A percentile compares a stretch with the other conserved stretches of the same genome.
These are phyloP conservation scores for Rostrohypoxylon terebratum DNA, from an alignment of 495 filamentous ascomycete genomes.

Conservation along the genomic window DNA sequence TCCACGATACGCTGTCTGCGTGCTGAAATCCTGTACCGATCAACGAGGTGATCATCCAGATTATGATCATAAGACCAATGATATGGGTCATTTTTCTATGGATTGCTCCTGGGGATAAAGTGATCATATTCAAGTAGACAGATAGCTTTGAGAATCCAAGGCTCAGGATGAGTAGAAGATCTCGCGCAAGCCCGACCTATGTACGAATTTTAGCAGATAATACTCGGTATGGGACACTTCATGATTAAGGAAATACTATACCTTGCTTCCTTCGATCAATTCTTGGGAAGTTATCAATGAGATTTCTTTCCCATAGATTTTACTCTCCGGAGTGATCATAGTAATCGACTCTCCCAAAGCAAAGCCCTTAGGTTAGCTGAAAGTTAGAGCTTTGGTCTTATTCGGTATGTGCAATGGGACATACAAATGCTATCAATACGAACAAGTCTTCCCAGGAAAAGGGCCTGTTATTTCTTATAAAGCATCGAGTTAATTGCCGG, in stretches of 20 bases:
- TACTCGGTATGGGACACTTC: neutral
- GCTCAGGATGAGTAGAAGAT: conserved; percentile 32
- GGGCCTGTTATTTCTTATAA: conserved; percentile 4
- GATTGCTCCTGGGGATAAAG: conserved; percentile 14
- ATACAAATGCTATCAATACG: conserved; percentile 25
- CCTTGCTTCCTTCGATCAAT: conserved; percentile 7
- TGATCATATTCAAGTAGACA: conserved; percentile 12
- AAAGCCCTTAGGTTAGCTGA: neutral
- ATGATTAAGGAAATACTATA: neutral
- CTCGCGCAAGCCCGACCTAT: conserved; percentile 27
- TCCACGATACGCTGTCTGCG: neutral
- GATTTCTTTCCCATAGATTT: conserved; percentile 27
- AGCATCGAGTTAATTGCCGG: conserved; percentile 30
- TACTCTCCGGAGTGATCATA: conserved; percentile 14
- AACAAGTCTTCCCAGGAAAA: conserved; percentile 26
- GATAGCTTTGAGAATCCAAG: conserved; percentile 35
- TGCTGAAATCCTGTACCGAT: conserved; percentile 55
- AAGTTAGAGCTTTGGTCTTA: too few species aligned
- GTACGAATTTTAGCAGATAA: conserved; percentile 7
- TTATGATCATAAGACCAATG: neutral
- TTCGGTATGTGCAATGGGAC: neutral
- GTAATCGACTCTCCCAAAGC: conserved; percentile 28
- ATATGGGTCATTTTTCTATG: conserved; percentile 13
- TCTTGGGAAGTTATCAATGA: conserved; percentile 12
- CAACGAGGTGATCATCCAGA: conserved; percentile 50